A percentile compares a stretch with the other conserved stretches of the same genome.
These are phyloP conservation scores for Dictyostelium capitatum DNA, from an alignment of 78 protist species.

Conservation along the genomic window DNA sequence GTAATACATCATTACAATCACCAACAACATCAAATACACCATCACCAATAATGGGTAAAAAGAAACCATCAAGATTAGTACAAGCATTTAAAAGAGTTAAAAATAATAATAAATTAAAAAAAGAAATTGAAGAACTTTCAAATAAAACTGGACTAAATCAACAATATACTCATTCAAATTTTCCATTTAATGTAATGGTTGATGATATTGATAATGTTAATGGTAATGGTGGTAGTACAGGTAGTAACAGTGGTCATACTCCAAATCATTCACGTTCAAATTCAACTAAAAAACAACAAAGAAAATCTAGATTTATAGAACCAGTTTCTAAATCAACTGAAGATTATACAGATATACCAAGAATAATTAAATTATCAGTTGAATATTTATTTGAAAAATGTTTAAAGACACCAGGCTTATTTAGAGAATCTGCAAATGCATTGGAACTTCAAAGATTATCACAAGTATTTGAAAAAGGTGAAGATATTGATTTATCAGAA, in stretches of 20 bases:
- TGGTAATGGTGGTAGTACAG: not conserved
- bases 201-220: not conserved
- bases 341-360: constrained; percentile 65
- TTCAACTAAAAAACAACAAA: constrained; percentile 21
- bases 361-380: constrained; percentile 43
- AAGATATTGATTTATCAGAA: constrained; percentile 45
- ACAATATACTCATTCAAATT: constrained; percentile 37
- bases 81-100: constrained; percentile 47
- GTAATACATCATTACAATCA: not conserved
- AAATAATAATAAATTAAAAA: constrained; percentile 19
- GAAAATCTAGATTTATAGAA: constrained; percentile 80
- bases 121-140: constrained; percentile 47
- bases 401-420: constrained; percentile 29
- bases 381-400: constrained; percentile 73
- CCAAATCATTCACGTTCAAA: not conserved
- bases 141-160: constrained; percentile 55
- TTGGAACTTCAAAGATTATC: constrained; percentile 47
- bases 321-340: constrained; percentile 28
- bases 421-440: constrained; percentile 74
- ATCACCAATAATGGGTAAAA: constrained; percentile 13
- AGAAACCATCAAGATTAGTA: constrained; percentile 40
- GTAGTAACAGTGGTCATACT: not conserved
- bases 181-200: not conserved
- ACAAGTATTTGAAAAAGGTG: constrained; percentile 7
- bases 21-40: not conserved